phyloP scores from a whole-genome alignment of 192 early-diverging fungal species.

The Linnemannia exigua region DNA sequence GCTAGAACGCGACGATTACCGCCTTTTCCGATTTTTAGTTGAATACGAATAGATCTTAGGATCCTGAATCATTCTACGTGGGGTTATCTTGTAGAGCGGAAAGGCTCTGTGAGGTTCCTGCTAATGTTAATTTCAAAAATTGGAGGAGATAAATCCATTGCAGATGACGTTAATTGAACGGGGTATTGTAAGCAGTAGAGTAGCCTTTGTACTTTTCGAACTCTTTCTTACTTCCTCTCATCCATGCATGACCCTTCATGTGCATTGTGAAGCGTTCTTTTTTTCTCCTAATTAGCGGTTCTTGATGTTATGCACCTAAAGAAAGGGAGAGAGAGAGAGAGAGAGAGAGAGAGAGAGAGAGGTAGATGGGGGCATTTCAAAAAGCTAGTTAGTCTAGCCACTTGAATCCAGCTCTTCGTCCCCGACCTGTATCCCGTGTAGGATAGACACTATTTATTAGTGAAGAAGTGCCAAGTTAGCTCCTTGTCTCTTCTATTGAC shows the following conservation, averaged over 20 bases:
- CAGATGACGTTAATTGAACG: not conserved
- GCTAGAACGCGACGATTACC: not conserved
- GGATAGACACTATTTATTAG: no score
- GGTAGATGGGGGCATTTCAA: no score
- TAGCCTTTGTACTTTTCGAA: not conserved
- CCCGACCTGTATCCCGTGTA: no score
- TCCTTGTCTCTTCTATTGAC: no score
- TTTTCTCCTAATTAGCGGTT: no score
- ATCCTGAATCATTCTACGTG: not conserved
- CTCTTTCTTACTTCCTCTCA: not conserved
- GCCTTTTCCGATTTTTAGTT: not conserved
- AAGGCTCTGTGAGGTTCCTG: constrained; percentile 5
- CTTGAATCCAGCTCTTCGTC: no score
- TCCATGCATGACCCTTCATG: not conserved
- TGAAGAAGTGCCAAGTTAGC: no score
- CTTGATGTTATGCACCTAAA: no score
- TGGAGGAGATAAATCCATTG: constrained; percentile 1
- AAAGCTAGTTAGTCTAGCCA: no score
- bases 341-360: no score
- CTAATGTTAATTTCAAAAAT: not conserved
- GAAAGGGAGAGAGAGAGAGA: no score
- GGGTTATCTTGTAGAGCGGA: not conserved
- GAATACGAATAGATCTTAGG: not conserved
- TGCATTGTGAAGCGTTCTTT: no score
- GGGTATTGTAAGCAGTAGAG: not conserved